A percentile compares a stretch with the other conserved stretches of the same genome.
These are phyloP conservation scores for Ramaria rubella DNA, from an alignment of 768 basidiomycete genomes.

Conservation along the genomic window DNA sequence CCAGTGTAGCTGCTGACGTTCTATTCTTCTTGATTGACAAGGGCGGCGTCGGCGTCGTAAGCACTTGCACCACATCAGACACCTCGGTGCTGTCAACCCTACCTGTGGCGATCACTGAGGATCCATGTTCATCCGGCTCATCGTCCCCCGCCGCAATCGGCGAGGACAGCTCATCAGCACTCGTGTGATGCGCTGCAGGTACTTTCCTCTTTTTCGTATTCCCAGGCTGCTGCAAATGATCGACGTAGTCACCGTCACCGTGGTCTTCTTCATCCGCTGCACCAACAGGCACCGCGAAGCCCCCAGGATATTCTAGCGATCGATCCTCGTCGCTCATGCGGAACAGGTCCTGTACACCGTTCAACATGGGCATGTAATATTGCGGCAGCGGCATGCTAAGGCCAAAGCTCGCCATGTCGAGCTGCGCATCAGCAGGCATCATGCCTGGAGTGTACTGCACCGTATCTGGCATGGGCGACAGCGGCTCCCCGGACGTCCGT, in stretches of 20 bases:
- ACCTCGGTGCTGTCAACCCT: neutral
- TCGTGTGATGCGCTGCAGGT: conserved; percentile 31
- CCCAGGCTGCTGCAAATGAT: conserved; percentile 67
- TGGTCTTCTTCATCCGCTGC: conserved; percentile 43
- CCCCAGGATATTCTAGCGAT: conserved; percentile 1
- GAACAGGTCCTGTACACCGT: conserved; percentile 41
- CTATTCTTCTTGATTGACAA: conserved; percentile 15
- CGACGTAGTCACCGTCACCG: conserved; percentile 55
- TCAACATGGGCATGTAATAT: conserved; percentile 55
- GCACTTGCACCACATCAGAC: conserved; percentile 29
- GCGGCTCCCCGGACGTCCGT: conserved; percentile 35
- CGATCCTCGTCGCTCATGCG: conserved; percentile 13
- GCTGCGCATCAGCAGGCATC: neutral
- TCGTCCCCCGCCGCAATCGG: conserved; percentile 25
- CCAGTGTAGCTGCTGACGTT: conserved; percentile 29
- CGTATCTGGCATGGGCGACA: neutral
- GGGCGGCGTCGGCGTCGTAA: conserved; percentile 41
- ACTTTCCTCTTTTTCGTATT: conserved; percentile 90
- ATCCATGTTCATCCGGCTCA: conserved; percentile 26
- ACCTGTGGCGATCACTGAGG: neutral
- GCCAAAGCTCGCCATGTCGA: neutral
- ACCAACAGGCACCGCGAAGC: conserved; percentile 3
- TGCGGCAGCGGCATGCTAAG: conserved; percentile 54
- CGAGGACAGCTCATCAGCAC: conserved; percentile 23
- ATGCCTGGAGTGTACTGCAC: neutral